These are phyloP conservation scores for Earliella scabrosa DNA, from an alignment of 1,284 basidiomycete species.

Conservation along the genomic window DNA sequence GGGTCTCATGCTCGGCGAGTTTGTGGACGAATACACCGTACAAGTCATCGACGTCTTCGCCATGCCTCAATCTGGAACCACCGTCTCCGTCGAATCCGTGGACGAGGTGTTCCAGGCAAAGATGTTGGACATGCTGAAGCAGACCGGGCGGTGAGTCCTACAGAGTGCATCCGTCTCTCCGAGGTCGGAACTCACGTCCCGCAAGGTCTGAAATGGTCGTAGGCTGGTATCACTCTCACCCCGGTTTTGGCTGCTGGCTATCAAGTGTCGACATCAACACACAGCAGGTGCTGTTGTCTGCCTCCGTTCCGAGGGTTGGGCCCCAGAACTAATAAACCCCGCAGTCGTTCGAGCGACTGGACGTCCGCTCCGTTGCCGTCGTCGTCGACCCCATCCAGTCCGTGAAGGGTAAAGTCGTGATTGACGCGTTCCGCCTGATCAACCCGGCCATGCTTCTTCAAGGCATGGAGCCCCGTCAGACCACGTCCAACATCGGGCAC, in stretches of 20 bases:
- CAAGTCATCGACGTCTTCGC: constrained; percentile 99
- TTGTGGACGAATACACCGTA: constrained; percentile 98
- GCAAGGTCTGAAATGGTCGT: constrained; percentile 96
- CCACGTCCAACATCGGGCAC: constrained; percentile 98
- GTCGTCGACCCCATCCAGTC: constrained; percentile 99
- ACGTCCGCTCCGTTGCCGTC: constrained; percentile 94
- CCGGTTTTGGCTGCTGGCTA: constrained; percentile 99
- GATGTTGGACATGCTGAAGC: constrained; percentile 99
- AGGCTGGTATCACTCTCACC: constrained; percentile 99
- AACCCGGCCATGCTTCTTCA: constrained; percentile 85
- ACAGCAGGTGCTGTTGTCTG: constrained; percentile 74
- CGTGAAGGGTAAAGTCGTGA: constrained; percentile 98
- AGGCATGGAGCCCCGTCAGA: constrained; percentile 96
- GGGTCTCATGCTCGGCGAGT: constrained; percentile 99
- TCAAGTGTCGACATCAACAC: constrained; percentile 99
- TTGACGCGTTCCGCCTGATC: constrained; percentile 98
- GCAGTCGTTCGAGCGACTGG: constrained; percentile 96
- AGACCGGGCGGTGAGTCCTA: constrained; percentile 86
- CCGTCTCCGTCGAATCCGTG: constrained; percentile 98
- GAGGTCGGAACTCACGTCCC: background rate
- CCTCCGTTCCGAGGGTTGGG: constrained; percentile 17
- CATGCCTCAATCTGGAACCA: constrained; percentile 99
- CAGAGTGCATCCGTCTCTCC: background rate
- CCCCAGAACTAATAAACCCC: constrained; percentile 14
- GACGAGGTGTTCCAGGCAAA: constrained; percentile 99